These are phyloP conservation scores for Fusarium anthophilum DNA, from an alignment of 2,329 filamentous ascomycete genomes.

Conservation along the genomic window DNA sequence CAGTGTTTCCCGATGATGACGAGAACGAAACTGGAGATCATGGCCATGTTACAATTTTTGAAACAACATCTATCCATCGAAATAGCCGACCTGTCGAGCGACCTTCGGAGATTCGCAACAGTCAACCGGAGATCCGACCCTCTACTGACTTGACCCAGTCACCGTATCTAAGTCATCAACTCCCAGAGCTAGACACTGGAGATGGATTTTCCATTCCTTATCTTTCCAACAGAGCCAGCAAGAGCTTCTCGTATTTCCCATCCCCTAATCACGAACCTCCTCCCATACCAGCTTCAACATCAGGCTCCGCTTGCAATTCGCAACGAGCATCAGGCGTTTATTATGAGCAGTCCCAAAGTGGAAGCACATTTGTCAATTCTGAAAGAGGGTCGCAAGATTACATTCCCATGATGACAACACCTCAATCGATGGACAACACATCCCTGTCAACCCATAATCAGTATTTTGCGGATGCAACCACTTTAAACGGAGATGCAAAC, in stretches of 20 bases:
- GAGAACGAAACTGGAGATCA: slow-evolving; percentile 42
- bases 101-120: slow-evolving; percentile 34
- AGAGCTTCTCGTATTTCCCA: slow-evolving; percentile 46
- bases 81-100: slow-evolving; percentile 36
- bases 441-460: slow-evolving; percentile 56
- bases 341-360: slow-evolving; percentile 51
- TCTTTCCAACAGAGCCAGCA: slow-evolving; percentile 47
- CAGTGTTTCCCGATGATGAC: slow-evolving; percentile 42
- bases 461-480: slow-evolving; percentile 49
- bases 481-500: slow-evolving; percentile 51
- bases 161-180: slow-evolving; percentile 49
- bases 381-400: slow-evolving; percentile 58
- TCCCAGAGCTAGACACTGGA: slow-evolving; percentile 62
- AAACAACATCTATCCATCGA: slow-evolving; percentile 42
- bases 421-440: slow-evolving; percentile 58
- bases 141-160: slow-evolving; percentile 43
- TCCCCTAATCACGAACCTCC: slow-evolving; percentile 62
- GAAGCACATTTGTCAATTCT: slow-evolving; percentile 55
- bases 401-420: slow-evolving; percentile 53
- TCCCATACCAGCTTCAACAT: slow-evolving; percentile 54
- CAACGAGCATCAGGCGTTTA: slow-evolving; percentile 55
- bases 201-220: slow-evolving; percentile 62
- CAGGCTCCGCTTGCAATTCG: slow-evolving; percentile 50
- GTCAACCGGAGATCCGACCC: slow-evolving; percentile 34
- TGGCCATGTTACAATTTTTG: slow-evolving; percentile 48